Evolutionary conservation across 352 stramenopile genomes (phyloP).

Genomic region (Lagenidium sp.): DNA sequence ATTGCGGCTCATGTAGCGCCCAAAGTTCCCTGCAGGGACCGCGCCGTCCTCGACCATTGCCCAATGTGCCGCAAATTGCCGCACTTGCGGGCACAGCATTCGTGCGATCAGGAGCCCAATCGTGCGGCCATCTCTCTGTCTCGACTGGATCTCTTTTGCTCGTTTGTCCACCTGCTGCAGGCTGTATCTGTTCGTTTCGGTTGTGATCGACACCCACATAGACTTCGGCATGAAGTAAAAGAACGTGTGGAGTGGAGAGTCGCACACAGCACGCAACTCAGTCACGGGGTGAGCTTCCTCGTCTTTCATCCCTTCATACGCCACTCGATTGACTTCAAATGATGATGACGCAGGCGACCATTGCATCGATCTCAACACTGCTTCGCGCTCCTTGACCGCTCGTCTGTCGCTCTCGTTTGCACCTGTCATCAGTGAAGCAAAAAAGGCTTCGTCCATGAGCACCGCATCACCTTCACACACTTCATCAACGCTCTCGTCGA

Average conservation of each 20-base stretch:
- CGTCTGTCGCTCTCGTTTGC: no score
- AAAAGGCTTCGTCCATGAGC: no score
- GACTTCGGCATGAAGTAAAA: constrained; percentile 15
- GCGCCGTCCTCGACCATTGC: constrained; percentile 6
- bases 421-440: no score
- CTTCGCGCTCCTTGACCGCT: neutral
- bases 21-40: constrained; percentile 9
- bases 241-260: constrained; percentile 6
- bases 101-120: constrained; percentile 13
- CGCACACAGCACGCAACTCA: neutral
- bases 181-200: constrained; percentile 15
- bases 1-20: constrained; percentile 12
- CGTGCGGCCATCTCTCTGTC: neutral
- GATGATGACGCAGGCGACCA: neutral
- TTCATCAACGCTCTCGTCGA: no score
- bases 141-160: neutral
- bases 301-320: neutral
- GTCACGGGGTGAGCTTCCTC: neutral
- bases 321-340: neutral
- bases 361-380: constrained; percentile 1
- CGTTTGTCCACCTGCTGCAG: constrained; percentile 3
- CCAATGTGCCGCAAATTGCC: constrained; percentile 13
- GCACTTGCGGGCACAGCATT: constrained; percentile 11
- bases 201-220: constrained; percentile 7
- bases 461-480: no score